These are phyloP conservation scores for Apiosordaria backusii DNA, from an alignment of 495 filamentous ascomycete species.

Conservation along the genomic window DNA sequence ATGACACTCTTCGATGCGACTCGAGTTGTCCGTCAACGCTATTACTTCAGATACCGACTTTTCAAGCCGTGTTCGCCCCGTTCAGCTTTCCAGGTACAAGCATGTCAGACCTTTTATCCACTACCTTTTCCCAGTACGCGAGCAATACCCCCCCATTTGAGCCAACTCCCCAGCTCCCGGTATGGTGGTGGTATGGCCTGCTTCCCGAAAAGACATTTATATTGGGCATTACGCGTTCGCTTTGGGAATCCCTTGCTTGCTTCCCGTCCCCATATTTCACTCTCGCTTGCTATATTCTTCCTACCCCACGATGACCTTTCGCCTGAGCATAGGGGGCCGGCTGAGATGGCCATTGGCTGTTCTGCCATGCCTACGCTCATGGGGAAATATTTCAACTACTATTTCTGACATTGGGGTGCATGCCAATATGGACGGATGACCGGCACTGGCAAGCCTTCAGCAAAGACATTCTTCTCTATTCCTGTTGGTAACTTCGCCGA, in stretches of 20 bases:
- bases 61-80: slow-evolving; percentile 10
- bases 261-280: slow-evolving; percentile 17
- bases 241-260: slow-evolving; percentile 14
- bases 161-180: slow-evolving; percentile 28
- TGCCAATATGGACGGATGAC: slow-evolving; percentile 29
- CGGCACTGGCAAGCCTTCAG: slow-evolving; percentile 26
- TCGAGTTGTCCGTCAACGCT: background rate
- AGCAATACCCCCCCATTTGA: slow-evolving; percentile 25
- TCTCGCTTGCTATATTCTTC: slow-evolving; percentile 20
- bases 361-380: slow-evolving; percentile 17
- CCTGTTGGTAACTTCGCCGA: slow-evolving; percentile 20
- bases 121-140: slow-evolving; percentile 30
- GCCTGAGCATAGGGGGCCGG: slow-evolving; percentile 18
- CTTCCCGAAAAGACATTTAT: slow-evolving; percentile 25
- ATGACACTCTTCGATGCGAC: slow-evolving; percentile 16
- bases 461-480: slow-evolving; percentile 14
- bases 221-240: slow-evolving; percentile 37
- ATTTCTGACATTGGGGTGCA: slow-evolving; percentile 25
- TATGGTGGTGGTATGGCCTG: slow-evolving; percentile 18
- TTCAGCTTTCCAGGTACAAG: slow-evolving; percentile 29
- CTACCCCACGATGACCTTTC: slow-evolving; percentile 17
- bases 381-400: slow-evolving; percentile 28
- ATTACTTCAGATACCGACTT: slow-evolving; percentile 16
- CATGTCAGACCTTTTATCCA: slow-evolving; percentile 27
- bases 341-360: slow-evolving; percentile 22